Percentiles rank a stretch among this genome's conserved stretches.
Conservation (phyloP, 2,329 filamentous ascomycete genomes). For the Aspergillus proliferans region DNA sequence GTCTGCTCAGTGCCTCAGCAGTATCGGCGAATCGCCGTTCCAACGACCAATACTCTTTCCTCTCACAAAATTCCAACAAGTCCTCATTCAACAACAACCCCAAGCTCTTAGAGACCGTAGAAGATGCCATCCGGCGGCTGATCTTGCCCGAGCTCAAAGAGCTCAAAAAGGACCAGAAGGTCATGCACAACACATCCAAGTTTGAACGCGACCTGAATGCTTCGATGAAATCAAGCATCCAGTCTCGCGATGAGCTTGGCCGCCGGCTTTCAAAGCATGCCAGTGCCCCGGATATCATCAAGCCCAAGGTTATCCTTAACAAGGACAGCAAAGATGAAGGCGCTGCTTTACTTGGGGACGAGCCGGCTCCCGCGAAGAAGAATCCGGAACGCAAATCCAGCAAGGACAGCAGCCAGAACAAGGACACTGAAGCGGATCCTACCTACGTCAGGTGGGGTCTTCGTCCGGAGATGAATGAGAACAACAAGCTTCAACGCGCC, state of each 20-base stretch:
- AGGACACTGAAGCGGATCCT: constrained; percentile 23
- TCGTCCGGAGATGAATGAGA: constrained; percentile 44
- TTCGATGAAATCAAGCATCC: constrained; percentile 50
- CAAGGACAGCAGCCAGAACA: constrained; percentile 43
- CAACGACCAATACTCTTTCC: constrained; percentile 53
- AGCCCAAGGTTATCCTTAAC: constrained; percentile 57
- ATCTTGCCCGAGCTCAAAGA: constrained; percentile 89
- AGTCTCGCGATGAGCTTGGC: constrained; percentile 49
- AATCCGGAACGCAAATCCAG: constrained; percentile 50
- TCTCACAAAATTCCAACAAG: constrained; percentile 50
- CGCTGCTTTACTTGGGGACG: constrained; percentile 50
- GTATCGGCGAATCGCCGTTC: constrained; percentile 50
- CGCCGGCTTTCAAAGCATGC: constrained; percentile 55
- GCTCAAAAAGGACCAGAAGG: constrained; percentile 82
- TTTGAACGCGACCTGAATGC: constrained; percentile 61
- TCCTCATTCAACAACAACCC: constrained; percentile 82
- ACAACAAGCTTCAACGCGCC: constrained; percentile 48
- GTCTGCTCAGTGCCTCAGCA: constrained; percentile 53
- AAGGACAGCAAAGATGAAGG: constrained; percentile 54
- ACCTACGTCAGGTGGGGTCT: constrained; percentile 40
- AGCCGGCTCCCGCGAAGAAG: constrained; percentile 34
- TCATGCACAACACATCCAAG: constrained; percentile 62
- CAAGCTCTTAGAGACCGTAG: constrained; percentile 81
- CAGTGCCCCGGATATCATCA: constrained; percentile 55
- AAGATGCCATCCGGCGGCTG: constrained; percentile 82